Conservation (phyloP, 371 early-diverging fungal species). For the Mucor sp. region DNA sequence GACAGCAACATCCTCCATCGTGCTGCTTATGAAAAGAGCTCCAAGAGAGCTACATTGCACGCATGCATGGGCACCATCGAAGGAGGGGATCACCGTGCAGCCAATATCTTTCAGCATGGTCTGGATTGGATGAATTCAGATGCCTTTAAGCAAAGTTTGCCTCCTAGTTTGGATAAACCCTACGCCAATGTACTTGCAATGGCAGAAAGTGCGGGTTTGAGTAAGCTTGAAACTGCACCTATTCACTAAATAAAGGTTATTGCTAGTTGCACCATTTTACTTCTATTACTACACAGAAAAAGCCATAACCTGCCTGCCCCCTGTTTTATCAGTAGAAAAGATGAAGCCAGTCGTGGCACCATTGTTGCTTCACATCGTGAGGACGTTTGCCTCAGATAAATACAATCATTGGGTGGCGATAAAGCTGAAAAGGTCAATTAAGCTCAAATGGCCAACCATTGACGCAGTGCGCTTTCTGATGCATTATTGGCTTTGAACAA, state of each 20-base stretch:
- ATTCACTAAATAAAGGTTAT: constrained; percentile 27
- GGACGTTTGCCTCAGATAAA: too few species aligned
- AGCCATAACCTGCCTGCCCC: too few species aligned
- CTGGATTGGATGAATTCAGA: constrained; percentile 52
- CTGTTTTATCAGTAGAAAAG: too few species aligned
- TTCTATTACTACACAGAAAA: too few species aligned
- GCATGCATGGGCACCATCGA: constrained; percentile 58
- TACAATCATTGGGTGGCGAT: too few species aligned
- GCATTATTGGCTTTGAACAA: too few species aligned
- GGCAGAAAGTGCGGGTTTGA: constrained; percentile 36
- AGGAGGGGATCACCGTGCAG: constrained; percentile 54
- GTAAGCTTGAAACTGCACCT: constrained; percentile 31
- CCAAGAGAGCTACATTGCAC: constrained; percentile 55
- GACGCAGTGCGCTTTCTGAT: too few species aligned
- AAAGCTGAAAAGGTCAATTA: too few species aligned
- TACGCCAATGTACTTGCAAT: constrained; percentile 45
- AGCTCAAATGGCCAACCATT: too few species aligned
- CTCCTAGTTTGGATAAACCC: constrained; percentile 36
- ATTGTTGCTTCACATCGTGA: too few species aligned
- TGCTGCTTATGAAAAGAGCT: constrained; percentile 44
- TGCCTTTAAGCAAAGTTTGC: constrained; percentile 39
- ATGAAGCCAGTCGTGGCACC: too few species aligned
- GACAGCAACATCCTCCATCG: constrained; percentile 62
- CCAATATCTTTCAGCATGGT: constrained; percentile 56
- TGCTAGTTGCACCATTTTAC: too few species aligned